Evolutionary conservation across 108 stramenopile species (phyloP).

Genomic region (Discostella stelligeroides): DNA sequence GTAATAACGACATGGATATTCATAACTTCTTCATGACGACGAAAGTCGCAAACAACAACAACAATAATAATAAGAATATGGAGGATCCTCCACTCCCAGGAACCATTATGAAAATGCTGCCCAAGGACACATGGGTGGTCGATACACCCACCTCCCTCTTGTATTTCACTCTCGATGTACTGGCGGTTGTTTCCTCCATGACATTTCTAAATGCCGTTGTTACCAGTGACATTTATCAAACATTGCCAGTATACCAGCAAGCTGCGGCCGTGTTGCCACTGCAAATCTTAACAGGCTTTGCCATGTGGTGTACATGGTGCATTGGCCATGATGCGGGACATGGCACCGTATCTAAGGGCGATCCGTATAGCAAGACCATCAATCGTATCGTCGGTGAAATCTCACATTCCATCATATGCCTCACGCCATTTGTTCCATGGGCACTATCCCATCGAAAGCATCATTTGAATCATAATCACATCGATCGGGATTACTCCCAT

Average conservation of each 20-base stretch:
- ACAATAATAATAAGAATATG: neutral
- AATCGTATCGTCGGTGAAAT: slow-evolving; percentile 74
- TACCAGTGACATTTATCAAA: slow-evolving; percentile 54
- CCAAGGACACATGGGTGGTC: slow-evolving; percentile 54
- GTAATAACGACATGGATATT: neutral
- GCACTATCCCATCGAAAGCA: slow-evolving; percentile 54
- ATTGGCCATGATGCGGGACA: slow-evolving; percentile 83
- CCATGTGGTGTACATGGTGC: slow-evolving; percentile 85
- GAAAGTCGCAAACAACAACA: neutral
- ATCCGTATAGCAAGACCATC: slow-evolving; percentile 29
- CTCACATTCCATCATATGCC: slow-evolving; percentile 62
- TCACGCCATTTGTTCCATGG: slow-evolving; percentile 79
- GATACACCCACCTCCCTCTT: slow-evolving; percentile 58
- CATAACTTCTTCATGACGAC: neutral
- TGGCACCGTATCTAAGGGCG: slow-evolving; percentile 50
- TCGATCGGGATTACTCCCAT: slow-evolving; percentile 68
- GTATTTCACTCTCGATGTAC: slow-evolving; percentile 60
- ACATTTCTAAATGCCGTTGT: slow-evolving; percentile 64
- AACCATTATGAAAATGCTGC: slow-evolving; percentile 64
- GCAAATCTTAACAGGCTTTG: slow-evolving; percentile 67
- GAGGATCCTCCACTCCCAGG: slow-evolving; percentile 32
- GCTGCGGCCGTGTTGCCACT: slow-evolving; percentile 55
- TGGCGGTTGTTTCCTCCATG: slow-evolving; percentile 53
- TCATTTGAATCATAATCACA: slow-evolving; percentile 71
- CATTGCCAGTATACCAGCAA: slow-evolving; percentile 42